Base-by-base conservation (phyloP, 73 alveolate species). In the Paramecium tetraurelia region DNA sequence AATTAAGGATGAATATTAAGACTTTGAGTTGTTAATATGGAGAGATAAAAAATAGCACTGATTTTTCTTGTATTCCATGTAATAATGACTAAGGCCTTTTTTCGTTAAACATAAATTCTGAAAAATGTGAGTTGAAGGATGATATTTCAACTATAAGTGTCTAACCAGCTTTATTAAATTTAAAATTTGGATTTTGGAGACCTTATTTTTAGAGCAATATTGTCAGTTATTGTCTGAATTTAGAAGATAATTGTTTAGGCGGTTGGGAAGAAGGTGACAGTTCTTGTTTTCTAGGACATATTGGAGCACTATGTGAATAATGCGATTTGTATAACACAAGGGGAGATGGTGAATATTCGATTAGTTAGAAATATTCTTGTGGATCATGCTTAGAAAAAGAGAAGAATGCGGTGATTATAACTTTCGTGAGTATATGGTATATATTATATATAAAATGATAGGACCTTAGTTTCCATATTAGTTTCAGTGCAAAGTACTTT, bases 261-360 rank as follows among this genome's bases (percentile, higher is more conserved):
- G 92, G 92, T 6, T 85, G 71, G 77, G 29, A 85, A 1, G 76
- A 50, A 29, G 92, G 92, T 24, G 92, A 85, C 21, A 35, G 9
- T 20, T 48, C 63, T 21, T 85, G 92, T 36, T 22, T 50, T 22
- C 22, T 38, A 57, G 92, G 92, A n/a, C 85, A 50, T 57, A 53
- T 85, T 29, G 92, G 92, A 4, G 92, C 92, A 24, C 27, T 85
- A 27, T 85, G 92, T 29, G 92, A 85, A 53, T 44, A 58, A 46
- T 85, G 92, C 35, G 92, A 85, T 33, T 58, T 85, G 12, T 46
- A 69, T 69, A 9, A 53, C n/a, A 53, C 31, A 63, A 33, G 63
- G 8, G 83, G 93, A 35, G 93, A 77, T 3, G 41, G 85, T 20
- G 2, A 72, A 1, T 86, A 24, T 86, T 59, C 93, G 2, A 48